Percentiles rank a stretch among this genome's conserved stretches.
Evolutionary conservation across 2,329 filamentous ascomycete species (phyloP).

Genomic region (Neofusicoccum sp.): DNA sequence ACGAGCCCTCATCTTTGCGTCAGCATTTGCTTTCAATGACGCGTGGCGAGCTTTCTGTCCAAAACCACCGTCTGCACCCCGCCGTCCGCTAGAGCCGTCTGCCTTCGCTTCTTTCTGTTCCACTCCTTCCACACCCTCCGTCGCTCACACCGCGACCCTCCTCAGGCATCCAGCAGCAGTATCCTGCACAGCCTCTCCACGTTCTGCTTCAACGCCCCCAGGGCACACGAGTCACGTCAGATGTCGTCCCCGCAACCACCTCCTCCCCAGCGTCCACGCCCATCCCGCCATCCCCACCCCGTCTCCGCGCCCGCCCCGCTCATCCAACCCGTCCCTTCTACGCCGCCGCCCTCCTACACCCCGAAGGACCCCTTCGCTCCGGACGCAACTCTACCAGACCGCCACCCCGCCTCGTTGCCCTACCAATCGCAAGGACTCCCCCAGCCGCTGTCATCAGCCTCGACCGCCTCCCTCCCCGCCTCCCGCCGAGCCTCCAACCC

Average conservation of each 20-base stretch:
- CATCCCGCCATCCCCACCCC: slow-evolving; percentile 5
- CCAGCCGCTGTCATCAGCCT: neutral
- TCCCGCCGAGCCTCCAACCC: neutral
- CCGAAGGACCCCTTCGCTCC: slow-evolving; percentile 6
- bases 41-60: neutral
- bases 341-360: slow-evolving; percentile 12
- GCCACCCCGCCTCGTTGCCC: neutral
- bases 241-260: neutral
- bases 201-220: neutral
- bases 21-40: neutral
- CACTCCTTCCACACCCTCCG: too few species aligned
- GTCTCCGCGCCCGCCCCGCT: slow-evolving; percentile 19
- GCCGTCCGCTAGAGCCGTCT: neutral
- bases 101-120: neutral
- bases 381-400: neutral
- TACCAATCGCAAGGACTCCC: neutral
- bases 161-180: neutral
- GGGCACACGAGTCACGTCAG: neutral
- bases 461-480: neutral
- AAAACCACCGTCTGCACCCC: neutral
- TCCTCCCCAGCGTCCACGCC: neutral
- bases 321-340: slow-evolving; percentile 14
- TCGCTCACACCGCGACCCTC: neutral
- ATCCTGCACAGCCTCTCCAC: neutral
- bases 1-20: neutral